Percentiles rank a stretch among this genome's conserved stretches.
Conservation (phyloP, 768 basidiomycete genomes). For the Chlorophyllum brunneum region DNA sequence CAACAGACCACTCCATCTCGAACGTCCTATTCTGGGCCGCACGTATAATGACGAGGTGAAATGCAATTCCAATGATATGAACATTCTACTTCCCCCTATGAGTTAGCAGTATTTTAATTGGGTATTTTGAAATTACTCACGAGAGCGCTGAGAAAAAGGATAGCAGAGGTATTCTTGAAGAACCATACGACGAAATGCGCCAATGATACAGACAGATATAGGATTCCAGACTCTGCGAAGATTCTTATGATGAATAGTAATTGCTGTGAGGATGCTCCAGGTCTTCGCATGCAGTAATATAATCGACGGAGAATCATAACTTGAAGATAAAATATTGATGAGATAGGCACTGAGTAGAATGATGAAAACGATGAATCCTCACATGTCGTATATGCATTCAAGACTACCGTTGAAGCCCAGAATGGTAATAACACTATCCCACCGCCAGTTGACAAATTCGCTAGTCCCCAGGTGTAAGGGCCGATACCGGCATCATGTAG, state of each 20-base stretch:
- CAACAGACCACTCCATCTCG: too few relatives aligned
- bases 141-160: not conserved
- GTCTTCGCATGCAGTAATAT: not conserved
- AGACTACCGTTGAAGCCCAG: not conserved
- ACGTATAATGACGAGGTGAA: constrained; percentile 3
- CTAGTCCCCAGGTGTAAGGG: not conserved
- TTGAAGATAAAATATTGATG: too few relatives aligned
- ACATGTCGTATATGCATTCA: not conserved
- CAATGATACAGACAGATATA: constrained; percentile 1
- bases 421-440: not conserved
- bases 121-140: not conserved
- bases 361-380: too few relatives aligned
- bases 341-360: too few relatives aligned
- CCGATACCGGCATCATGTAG: not conserved
- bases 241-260: not conserved
- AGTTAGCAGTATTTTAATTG: too few relatives aligned
- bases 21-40: not conserved
- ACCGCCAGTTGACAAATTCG: not conserved
- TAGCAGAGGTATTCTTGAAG: not conserved
- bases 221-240: constrained; percentile 4
- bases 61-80: not conserved
- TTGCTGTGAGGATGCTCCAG: not conserved
- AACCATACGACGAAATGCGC: constrained; percentile 7
- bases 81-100: too few relatives aligned
- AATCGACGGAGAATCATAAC: too few relatives aligned